Conservation (phyloP, 163 green algal genomes). For the Chlorella variabilis region DNA sequence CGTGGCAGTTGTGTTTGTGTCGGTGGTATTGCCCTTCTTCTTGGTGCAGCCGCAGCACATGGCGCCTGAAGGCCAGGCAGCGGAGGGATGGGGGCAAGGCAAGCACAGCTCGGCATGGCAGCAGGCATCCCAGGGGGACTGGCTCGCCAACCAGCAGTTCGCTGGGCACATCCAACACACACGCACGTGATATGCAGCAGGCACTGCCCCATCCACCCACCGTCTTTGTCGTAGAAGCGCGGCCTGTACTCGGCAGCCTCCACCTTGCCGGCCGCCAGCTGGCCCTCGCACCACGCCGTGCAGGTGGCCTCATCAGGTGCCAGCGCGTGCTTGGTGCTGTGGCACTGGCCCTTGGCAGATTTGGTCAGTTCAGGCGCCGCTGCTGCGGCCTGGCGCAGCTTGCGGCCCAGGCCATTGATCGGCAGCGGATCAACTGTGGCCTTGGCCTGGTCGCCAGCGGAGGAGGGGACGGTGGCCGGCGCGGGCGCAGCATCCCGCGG, state of each 20-base stretch:
- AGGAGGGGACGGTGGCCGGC: background rate
- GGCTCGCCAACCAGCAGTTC: no score
- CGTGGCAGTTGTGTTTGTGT: no score
- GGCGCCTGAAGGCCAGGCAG: background rate
- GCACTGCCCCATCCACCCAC: background rate
- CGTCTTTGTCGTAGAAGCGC: background rate
- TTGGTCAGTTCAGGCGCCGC: background rate
- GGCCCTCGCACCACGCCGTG: background rate
- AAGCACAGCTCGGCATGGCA: no score
- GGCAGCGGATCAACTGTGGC: constrained; percentile 10
- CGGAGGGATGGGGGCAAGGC: no score
- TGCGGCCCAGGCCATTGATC: constrained; percentile 4
- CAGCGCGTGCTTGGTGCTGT: constrained; percentile 3
- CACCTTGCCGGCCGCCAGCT: constrained; percentile 16
- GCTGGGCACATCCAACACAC: no score
- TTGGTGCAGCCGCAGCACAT: constrained; percentile 16
- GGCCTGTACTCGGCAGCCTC: background rate
- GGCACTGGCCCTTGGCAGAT: constrained; percentile 12
- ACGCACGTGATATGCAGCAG: background rate
- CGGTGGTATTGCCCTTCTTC: background rate
- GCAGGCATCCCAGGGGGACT: no score
- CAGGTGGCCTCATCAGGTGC: constrained; percentile 13
- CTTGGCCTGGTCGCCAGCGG: background rate
- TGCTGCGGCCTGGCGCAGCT: background rate
- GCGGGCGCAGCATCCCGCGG: background rate